phyloP scores from a whole-genome alignment of 495 filamentous ascomycete genomes.

The Acidomyces sp. region DNA sequence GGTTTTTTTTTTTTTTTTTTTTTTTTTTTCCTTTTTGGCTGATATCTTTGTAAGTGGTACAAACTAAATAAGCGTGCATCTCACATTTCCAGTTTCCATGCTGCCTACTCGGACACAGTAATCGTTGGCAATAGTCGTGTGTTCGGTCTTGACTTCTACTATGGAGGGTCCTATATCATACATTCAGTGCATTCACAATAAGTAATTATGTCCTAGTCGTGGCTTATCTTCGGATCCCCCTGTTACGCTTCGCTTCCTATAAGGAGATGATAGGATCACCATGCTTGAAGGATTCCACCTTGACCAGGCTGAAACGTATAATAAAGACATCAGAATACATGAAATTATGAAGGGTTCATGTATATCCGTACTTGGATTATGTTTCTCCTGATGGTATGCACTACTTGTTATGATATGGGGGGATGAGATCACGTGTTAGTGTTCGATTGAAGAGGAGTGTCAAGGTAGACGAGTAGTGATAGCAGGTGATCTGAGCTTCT shows the following conservation, averaged over 20 bases:
- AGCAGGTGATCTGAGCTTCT: too few species aligned
- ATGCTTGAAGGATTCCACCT: conserved; percentile 12
- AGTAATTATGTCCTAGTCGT: conserved; percentile 11
- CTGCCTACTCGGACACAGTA: conserved; percentile 10
- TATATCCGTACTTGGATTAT: conserved; percentile 28
- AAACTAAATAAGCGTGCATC: conserved; percentile 16
- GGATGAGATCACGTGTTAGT: too few species aligned
- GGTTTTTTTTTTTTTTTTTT: not conserved
- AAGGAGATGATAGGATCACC: conserved; percentile 17
- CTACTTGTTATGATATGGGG: too few species aligned
- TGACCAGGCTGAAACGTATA: conserved; percentile 24
- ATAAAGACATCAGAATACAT: conserved; percentile 25
- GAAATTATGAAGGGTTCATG: conserved; percentile 31
- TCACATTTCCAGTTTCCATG: conserved; percentile 15
- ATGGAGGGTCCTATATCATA: conserved; percentile 18
- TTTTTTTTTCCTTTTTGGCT: not conserved
- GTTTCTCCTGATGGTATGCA: conserved; percentile 7
- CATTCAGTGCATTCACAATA: conserved; percentile 13
- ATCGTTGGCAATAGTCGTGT: conserved; percentile 15
- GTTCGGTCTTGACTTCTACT: conserved; percentile 16
- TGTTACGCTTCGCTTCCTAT: conserved; percentile 13
- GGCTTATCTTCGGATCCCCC: conserved; percentile 13
- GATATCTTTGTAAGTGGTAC: conserved; percentile 1
- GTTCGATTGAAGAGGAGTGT: too few species aligned
- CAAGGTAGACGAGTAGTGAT: too few species aligned